Conservation (phyloP, 2,329 filamentous ascomycete species). For the Arthrobotrys megalospora region DNA sequence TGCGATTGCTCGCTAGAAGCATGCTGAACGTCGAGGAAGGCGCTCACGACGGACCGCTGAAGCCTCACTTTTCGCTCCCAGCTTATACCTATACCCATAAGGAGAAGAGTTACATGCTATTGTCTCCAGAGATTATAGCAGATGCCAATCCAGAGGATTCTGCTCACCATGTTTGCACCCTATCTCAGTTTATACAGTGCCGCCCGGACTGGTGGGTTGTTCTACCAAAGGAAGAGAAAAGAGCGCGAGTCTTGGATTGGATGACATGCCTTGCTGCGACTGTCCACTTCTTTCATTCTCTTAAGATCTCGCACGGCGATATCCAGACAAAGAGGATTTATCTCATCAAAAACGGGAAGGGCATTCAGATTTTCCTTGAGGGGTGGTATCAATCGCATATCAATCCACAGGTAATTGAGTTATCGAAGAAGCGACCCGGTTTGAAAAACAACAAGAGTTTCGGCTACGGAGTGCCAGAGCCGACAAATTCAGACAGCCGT, state of each 20-base stretch:
- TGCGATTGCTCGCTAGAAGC: constrained; percentile 48
- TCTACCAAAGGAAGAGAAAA: constrained; percentile 55
- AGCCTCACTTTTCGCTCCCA: constrained; percentile 53
- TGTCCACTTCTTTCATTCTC: constrained; percentile 48
- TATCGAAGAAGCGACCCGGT: constrained; percentile 42
- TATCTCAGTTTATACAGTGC: constrained; percentile 44
- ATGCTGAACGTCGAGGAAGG: constrained; percentile 48
- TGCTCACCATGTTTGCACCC: constrained; percentile 39
- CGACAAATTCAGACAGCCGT: constrained; percentile 31
- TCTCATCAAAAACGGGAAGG: constrained; percentile 48
- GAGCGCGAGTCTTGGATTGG: constrained; percentile 44
- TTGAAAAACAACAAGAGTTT: constrained; percentile 55
- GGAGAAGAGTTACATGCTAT: constrained; percentile 43
- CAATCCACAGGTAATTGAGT: constrained; percentile 39
- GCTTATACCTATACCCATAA: constrained; percentile 52
- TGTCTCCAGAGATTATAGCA: constrained; percentile 39
- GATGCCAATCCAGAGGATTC: constrained; percentile 39
- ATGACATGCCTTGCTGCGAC: constrained; percentile 55
- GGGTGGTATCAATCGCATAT: constrained; percentile 50
- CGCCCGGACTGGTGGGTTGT: constrained; percentile 54
- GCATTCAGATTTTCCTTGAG: constrained; percentile 46
- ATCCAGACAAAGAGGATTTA: constrained; percentile 44
- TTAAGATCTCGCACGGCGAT: constrained; percentile 54
- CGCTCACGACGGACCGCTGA: constrained; percentile 12
- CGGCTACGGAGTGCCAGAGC: constrained; percentile 49